These are phyloP conservation scores for Suillus tomentosus DNA, from an alignment of 768 basidiomycete species.

Conservation along the genomic window DNA sequence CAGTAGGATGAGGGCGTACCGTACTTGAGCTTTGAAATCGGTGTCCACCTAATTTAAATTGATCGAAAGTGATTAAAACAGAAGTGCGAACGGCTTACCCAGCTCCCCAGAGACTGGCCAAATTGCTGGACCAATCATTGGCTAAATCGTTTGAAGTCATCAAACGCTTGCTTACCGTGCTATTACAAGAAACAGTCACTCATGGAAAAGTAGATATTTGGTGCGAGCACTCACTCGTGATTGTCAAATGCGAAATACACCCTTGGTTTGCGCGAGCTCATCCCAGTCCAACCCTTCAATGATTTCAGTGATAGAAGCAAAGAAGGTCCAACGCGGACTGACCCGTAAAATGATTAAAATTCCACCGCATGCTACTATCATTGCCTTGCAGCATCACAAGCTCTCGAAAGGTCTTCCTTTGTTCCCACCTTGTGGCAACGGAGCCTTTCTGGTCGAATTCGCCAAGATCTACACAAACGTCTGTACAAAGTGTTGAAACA, in stretches of 20 bases:
- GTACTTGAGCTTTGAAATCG: too few relatives aligned
- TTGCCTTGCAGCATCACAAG: slow-evolving; percentile 65
- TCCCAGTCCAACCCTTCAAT: slow-evolving; percentile 82
- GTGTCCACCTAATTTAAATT: too few relatives aligned
- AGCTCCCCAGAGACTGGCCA: too few relatives aligned
- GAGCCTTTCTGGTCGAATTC: slow-evolving; percentile 81
- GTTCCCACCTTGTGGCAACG: slow-evolving; percentile 81
- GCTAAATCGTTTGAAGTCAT: too few relatives aligned
- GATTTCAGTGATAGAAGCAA: not conserved
- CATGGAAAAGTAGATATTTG: not conserved
- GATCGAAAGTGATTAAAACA: too few relatives aligned
- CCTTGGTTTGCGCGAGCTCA: slow-evolving; percentile 57
- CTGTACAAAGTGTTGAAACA: not conserved
- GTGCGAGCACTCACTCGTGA: slow-evolving; percentile 64
- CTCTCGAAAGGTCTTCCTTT: slow-evolving; percentile 72
- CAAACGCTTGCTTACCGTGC: too few relatives aligned
- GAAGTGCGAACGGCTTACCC: too few relatives aligned
- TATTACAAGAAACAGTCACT: too few relatives aligned
- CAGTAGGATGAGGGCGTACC: too few relatives aligned
- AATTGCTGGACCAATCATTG: too few relatives aligned
- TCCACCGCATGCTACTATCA: slow-evolving; percentile 75
- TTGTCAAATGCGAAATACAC: slow-evolving; percentile 85
- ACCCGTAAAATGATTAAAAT: slow-evolving; percentile 80
- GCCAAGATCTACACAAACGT: slow-evolving; percentile 59
- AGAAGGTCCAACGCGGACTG: slow-evolving; percentile 10